These are phyloP conservation scores for Rosa rugosa DNA, from an alignment of 306 rosid genomes.

Conservation along the genomic window DNA sequence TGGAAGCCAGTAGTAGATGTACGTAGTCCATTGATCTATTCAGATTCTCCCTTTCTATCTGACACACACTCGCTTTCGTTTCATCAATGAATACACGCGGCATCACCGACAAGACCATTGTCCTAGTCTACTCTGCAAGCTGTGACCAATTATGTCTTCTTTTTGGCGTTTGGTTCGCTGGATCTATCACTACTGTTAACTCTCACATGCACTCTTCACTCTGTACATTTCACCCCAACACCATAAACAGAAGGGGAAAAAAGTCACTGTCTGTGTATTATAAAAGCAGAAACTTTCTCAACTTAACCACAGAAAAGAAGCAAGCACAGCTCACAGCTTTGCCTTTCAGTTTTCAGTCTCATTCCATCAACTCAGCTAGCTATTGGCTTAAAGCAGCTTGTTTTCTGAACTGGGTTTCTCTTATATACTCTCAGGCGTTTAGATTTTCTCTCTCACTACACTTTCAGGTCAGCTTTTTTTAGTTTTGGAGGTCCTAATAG, in stretches of 20 bases:
- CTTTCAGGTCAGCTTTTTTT: not conserved
- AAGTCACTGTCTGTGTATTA: not conserved
- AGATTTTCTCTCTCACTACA: not conserved
- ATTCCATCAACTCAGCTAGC: not conserved
- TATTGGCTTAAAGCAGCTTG: not conserved
- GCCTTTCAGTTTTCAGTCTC: not conserved
- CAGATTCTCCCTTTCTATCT: not conserved
- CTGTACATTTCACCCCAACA: not conserved
- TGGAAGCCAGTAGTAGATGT: not conserved
- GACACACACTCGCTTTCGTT: not conserved
- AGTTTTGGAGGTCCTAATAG: not conserved
- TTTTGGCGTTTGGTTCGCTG: not conserved
- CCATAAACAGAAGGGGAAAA: not conserved
- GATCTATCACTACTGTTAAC: not conserved
- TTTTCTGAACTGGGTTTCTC: not conserved
- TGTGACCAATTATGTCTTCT: not conserved
- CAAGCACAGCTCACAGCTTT: not conserved
- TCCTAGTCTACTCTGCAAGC: conserved; percentile 4
- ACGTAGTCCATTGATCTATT: not conserved
- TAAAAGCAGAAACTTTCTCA: not conserved
- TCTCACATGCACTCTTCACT: not conserved
- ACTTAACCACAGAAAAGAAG: not conserved
- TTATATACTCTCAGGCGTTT: not conserved
- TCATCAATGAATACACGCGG: not conserved
- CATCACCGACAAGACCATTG: conserved; percentile 7